Base-by-base conservation (phyloP, 2,329 filamentous ascomycete species). In the Phialocephala sp. region DNA sequence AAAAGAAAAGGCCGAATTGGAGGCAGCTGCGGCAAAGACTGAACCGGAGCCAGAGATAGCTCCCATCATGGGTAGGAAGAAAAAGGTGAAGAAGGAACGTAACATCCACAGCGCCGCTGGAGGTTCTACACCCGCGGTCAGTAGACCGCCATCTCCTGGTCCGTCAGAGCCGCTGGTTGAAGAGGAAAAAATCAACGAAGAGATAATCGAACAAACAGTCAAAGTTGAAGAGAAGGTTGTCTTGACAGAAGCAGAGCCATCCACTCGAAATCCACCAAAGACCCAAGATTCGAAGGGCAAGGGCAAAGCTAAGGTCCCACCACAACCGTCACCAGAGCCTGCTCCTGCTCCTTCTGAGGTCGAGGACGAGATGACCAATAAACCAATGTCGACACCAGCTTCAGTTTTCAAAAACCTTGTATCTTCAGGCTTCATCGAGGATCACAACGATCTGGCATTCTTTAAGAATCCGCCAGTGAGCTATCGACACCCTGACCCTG, bases 31-130 rank as follows among this genome's bases (percentile, higher is more conserved):
- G 37, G 69, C 69, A 8, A 69, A 73, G 41, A 62, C 69, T 32
- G 71, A 76, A 41, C 77, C 77, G 11, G 80, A 83, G 57, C 82
- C 83, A 70, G 80, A 82, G 11, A 81, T 85, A 70, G 92, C 88
- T 8, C 92, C 92, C 0, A 90, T 96, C 47, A 77, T 93, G 58
- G 91, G 91, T 39, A 87, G 92, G 60, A 93, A 93, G 82, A 94
- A 93, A 82, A 95, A 94, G 80, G 87, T 91, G 76, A 93, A 91
- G 82, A 94, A 93, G 79, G 88, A 90, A 72, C 89, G 87, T 72
- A 72, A 70, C 8, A 66, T 73, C 1, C 79, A 78, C 72, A 75
- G 66, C 56, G 68, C 69, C 41, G 65, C 68, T 43, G 69, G 70
- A 58, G 71, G 65, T 18, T 73, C 74, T 59, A 74, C 74, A 12